Evolutionary conservation across 495 filamentous ascomycete genomes (phyloP).

Genomic region (Physcia stellaris): DNA sequence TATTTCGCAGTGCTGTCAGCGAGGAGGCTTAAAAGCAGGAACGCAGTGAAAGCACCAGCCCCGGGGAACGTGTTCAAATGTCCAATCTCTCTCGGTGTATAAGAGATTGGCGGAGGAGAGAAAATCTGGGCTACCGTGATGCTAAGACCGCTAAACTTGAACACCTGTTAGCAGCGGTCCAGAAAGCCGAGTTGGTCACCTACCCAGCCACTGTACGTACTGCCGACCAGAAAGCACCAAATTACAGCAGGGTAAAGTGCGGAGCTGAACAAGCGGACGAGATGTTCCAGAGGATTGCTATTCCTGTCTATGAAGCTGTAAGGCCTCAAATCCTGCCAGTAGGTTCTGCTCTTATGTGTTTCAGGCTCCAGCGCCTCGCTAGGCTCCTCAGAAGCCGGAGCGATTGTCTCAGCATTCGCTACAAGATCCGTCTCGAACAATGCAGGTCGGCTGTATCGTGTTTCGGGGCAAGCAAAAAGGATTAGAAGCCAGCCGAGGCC

Average conservation of each 20-base stretch:
- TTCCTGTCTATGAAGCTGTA: too few species aligned
- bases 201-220: constrained; percentile 30
- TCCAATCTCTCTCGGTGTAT: constrained; percentile 24
- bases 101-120: constrained; percentile 26
- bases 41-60: constrained; percentile 32
- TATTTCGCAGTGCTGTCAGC: constrained; percentile 33
- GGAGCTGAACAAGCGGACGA: constrained; percentile 23
- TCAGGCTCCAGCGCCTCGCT: too few species aligned
- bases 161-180: constrained; percentile 8
- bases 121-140: constrained; percentile 27
- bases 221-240: constrained; percentile 29
- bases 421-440: too few species aligned
- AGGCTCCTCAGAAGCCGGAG: too few species aligned
- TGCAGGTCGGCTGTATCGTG: too few species aligned
- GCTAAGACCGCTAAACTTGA: constrained; percentile 27
- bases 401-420: too few species aligned
- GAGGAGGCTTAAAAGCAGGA: constrained; percentile 26
- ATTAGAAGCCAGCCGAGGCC: too few species aligned
- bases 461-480: too few species aligned
- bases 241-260: constrained; percentile 27
- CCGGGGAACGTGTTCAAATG: constrained; percentile 32
- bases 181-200: constrained; percentile 3
- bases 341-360: too few species aligned
- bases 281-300: constrained; percentile 23
- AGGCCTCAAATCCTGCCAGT: too few species aligned